Evolutionary conservation across 768 basidiomycete genomes (phyloP).

Genomic region (Termitomyces sp.): DNA sequence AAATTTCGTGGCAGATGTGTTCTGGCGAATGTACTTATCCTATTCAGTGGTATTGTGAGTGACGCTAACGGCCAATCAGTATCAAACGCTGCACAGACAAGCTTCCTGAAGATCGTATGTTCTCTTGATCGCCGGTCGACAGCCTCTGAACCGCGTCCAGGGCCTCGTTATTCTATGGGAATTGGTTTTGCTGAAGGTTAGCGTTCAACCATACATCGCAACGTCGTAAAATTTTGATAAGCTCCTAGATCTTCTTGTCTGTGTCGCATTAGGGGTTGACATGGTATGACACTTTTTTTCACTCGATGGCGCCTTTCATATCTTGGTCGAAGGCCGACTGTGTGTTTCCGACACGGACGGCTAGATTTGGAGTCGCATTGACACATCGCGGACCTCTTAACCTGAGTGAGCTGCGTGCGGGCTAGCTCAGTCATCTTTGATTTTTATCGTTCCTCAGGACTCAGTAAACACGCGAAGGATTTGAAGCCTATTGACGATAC

Average conservation of each 20-base stretch:
- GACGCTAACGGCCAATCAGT: constrained; percentile 27
- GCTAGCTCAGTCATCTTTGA: neutral
- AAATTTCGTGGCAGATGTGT: constrained; percentile 45
- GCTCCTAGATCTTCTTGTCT: constrained; percentile 73
- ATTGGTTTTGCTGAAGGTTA: constrained; percentile 88
- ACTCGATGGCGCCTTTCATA: neutral
- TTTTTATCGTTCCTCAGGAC: constrained; percentile 31
- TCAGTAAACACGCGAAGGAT: constrained; percentile 67
- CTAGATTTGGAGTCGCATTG: constrained; percentile 85
- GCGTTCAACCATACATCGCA: neutral
- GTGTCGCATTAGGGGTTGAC: constrained; percentile 87
- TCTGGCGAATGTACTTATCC: constrained; percentile 75
- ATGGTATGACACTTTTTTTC: constrained; percentile 51
- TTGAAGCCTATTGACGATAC: constrained; percentile 65
- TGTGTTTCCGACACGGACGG: constrained; percentile 90
- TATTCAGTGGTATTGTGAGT: neutral
- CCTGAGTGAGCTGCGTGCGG: constrained; percentile 46
- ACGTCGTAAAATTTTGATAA: neutral
- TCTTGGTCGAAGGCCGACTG: constrained; percentile 66
- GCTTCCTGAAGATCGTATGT: constrained; percentile 73
- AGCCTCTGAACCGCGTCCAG: constrained; percentile 29
- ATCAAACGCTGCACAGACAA: constrained; percentile 79
- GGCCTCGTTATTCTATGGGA: constrained; percentile 90
- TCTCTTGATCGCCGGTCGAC: neutral
- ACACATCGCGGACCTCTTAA: constrained; percentile 81